Base-by-base conservation (phyloP, 352 stramenopile genomes). In the Phytophthora uliginosa region DNA sequence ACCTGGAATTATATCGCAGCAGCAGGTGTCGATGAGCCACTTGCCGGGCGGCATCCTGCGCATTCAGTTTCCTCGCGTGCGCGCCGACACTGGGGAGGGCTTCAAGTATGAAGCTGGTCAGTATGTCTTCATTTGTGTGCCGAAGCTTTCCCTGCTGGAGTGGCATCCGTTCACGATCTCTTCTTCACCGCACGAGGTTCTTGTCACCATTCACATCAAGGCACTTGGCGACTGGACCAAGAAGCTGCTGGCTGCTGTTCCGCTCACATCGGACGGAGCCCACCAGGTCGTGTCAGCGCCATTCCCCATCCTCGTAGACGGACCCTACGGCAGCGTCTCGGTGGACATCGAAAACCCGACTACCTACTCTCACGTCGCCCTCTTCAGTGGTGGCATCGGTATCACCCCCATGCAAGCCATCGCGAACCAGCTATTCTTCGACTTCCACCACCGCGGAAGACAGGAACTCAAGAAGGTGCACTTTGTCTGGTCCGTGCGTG, bases 121-220 rank as follows among this genome's bases (percentile, higher is more conserved):
- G 57, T 96, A 96, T 74, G 79, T 81, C 1, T 95, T 94, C 63
- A 56, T 97, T 6, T 91, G 90, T 66, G 65, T 96, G 8, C 88
- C 88, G 0, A 42, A 62, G 18, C 47, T 96, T 22, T 86, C 74
- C 8, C 3, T 66, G 9, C 51, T 88, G 1, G 74, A 96, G 73
- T 97, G 91, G 89, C 91, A 97, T 71, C 91, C 91, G 24, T 96
- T 96, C 73, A 94, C 87, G 7, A 84, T 97, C 31, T 90, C 85
- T 3, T 93, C 82, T 4, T 77, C 84, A 0, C 88, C 88, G 0
- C 64, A 79, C 20, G 83, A 95, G 78, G 33, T 68, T 59, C 61
- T 84, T 50, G 71, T 91, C 12, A 84, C 73, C 5, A 71, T 95
- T 40, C 82, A 90, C 61, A 80, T 95, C 60, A 82, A 81, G 24